Evolutionary conservation across 2,329 filamentous ascomycete species (phyloP), one percentile per base, ranked within the genome.

Genomic region (Penicillium sp.): DNA sequence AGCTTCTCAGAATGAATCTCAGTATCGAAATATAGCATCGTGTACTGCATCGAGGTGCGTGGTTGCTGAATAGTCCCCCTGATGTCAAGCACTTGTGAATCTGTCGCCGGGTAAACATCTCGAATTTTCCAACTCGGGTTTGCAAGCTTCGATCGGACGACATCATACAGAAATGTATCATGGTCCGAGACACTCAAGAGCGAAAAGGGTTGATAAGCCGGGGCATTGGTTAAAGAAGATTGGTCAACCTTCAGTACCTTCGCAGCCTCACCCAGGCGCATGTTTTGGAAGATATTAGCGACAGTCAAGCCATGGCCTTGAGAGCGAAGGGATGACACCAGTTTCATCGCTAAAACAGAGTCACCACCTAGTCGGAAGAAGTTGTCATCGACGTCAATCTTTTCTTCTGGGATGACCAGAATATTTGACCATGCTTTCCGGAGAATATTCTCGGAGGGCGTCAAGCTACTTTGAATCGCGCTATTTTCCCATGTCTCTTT

Each of bases 341-440:
- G 64, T 40, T 76, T 79, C 82, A 87, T 87, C 2, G 83, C 83
- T 1, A 78, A 71, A 23, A 86, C 82, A 0, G 83, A 86, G 68
- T 86, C 83, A 18, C 84, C 84, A 1, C 84, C 83, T 0, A 85
- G 76, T 3, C 78, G 77, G 75, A 87, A 86, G 70, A 87, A 86
- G 69, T 81, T 83, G 61, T 85, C 80, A 10, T 84, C 78, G 1
- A 80, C 69, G 1, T 79, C 75, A 16, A 86, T 82, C 1, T 78
- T 71, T 2, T 79, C 64, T 0, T 52, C 43, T 2, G n/a, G 29
- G 4, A 71, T 40, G 13, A 60, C 49, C 14, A 71, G 62, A 6
- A 71, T 65, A 8, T 61, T 61, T 2, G 69, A 67, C 68, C 69
- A 71, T 6, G 67, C 54, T n/a, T 60, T 53, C n/a, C 56, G 67